Conservation (phyloP, 345 rosid genomes). For the Lepidium aucheri region DNA sequence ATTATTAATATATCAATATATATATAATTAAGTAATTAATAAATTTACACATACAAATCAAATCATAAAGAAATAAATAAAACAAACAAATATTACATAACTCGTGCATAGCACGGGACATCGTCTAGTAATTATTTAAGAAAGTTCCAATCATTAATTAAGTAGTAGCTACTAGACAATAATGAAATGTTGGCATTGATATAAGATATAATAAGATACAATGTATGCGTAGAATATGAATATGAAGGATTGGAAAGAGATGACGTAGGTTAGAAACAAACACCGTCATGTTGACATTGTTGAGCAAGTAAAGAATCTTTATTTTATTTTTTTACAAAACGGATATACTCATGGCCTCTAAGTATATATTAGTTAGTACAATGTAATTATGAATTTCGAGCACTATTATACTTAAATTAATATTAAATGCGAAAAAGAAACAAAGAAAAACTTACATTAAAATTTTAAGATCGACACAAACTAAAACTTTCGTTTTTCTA, state of each 20-base stretch:
- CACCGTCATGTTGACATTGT: not conserved
- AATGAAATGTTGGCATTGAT: not conserved
- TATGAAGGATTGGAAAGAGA: not conserved
- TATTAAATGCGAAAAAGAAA: not conserved
- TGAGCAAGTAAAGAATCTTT: constrained; percentile 13
- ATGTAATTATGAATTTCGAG: not conserved
- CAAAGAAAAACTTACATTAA: not conserved
- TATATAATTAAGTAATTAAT: no score
- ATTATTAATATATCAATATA: no score
- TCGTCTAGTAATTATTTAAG: no score
- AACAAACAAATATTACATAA: no score
- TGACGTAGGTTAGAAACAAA: not conserved
- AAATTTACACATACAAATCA: no score
- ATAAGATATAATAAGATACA: not conserved
- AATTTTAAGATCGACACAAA: not conserved
- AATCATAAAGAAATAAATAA: no score
- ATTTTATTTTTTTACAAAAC: not conserved
- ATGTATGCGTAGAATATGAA: not conserved
- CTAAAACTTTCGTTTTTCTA: no score
- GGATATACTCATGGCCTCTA: not conserved
- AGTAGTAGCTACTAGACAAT: no score
- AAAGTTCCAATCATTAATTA: no score
- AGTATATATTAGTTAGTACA: not conserved
- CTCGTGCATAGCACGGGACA: no score
- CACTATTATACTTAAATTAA: not conserved